Base-by-base conservation (phyloP, 176 grass and related monocot species). In the Carex kokanica region DNA sequence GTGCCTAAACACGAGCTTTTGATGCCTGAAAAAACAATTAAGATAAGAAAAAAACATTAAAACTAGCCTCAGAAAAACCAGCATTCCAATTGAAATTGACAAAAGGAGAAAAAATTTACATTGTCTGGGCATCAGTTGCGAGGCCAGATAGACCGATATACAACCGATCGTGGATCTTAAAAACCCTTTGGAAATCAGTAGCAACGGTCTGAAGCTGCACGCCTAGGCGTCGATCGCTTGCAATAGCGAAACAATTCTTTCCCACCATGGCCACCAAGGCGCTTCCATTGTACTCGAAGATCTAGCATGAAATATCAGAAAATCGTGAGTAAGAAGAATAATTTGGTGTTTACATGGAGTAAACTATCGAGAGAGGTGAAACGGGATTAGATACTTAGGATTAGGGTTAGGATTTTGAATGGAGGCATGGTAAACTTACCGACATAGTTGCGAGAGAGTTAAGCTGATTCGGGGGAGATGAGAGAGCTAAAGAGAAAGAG, bases 201-300 rank as follows among this genome's bases (percentile, higher is more conserved):
- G 93, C 96, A 17, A 99, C 72, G 59, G 96, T 99, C 88, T 99
- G 96, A 11, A 95, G 89, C 86, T 99, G 91, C 38, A 99, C 96
- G 16, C 93, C 96, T 24, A 99, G 88, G 53, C 96, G 75, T 36
- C 93, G 84, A 79, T 99, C 93, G 86, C 93, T 95, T 73, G 93
- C 96, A 73, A 99, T 99, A 23, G 96, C 96, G 89, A 95, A 99
- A 86, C 96, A 95, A 71, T 95, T 95, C 89, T 93, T 99, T 18
- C 96, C 96, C 40, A 99, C 91, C 96, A 99, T 99, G 59, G 96
- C 96, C 86, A 99, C 91, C 84, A 99, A 78, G 43, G 96, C 96
- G 75, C 89, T 88, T 20, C 96, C 96, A 69, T 99, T 99, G 85
- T 99, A 99, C 88, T 99, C 96, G 71, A 97, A 97, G 84, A 92